phyloP scores from a whole-genome alignment of 441 rosid species.

The Melastoma candidum region DNA sequence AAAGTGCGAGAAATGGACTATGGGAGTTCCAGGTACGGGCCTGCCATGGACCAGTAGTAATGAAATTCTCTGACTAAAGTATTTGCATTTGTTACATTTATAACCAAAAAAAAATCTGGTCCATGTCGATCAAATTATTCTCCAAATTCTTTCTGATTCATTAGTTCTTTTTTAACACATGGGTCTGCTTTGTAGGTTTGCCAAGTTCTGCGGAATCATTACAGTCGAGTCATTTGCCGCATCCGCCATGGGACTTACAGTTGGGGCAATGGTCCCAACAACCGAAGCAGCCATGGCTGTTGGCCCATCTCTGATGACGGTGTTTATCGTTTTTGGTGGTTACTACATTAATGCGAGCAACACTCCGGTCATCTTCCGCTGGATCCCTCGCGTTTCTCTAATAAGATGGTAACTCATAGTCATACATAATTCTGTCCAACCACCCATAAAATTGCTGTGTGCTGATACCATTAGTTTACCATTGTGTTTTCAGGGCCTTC shows the following conservation, averaged over 20 bases:
- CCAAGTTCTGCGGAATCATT: slow-evolving; percentile 84
- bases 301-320: slow-evolving; percentile 97
- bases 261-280: slow-evolving; percentile 91
- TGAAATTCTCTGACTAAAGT: too few relatives aligned
- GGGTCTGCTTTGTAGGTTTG: slow-evolving; percentile 44
- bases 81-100: too few relatives aligned
- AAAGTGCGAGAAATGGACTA: too few relatives aligned
- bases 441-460: background rate
- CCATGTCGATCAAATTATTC: too few relatives aligned
- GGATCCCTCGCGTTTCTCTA: slow-evolving; percentile 86
- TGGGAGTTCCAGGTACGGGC: too few relatives aligned
- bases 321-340: slow-evolving; percentile 91
- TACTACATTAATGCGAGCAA: slow-evolving; percentile 81
- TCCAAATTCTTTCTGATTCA: background rate
- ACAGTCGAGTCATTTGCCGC: slow-evolving; percentile 91
- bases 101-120: too few relatives aligned
- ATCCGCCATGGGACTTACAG: slow-evolving; percentile 98
- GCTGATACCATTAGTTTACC: background rate
- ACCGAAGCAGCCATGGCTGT: slow-evolving; percentile 98
- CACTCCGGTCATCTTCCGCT: slow-evolving; percentile 81
- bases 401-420: slow-evolving; percentile 61
- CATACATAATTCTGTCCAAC: slow-evolving; percentile 3
- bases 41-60: too few relatives aligned
- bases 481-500: slow-evolving; percentile 65
- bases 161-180: background rate